phyloP scores from a whole-genome alignment of 2,329 filamentous ascomycete species.

The Epichloe gansuensis region DNA sequence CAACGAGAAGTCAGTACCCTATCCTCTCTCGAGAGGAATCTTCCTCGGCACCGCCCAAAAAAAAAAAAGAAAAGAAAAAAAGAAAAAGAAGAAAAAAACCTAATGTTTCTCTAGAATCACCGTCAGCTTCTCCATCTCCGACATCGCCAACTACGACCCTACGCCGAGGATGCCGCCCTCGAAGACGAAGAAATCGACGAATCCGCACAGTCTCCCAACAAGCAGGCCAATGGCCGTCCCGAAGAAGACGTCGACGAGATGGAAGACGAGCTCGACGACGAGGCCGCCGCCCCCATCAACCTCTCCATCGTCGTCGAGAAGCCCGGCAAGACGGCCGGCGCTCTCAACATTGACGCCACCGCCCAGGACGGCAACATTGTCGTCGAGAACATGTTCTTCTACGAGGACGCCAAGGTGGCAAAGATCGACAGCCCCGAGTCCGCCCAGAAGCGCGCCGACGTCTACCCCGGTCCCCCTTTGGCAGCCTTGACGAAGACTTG shows the following conservation, averaged over 20 bases:
- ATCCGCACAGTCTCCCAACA: constrained; percentile 38
- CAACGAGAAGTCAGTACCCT: constrained; percentile 63
- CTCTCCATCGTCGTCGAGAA: constrained; percentile 85
- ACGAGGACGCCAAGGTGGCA: constrained; percentile 64
- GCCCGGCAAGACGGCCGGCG: constrained; percentile 55
- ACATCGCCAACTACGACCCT: constrained; percentile 28
- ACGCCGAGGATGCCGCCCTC: constrained; percentile 24
- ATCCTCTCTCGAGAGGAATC: background rate
- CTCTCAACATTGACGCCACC: constrained; percentile 74
- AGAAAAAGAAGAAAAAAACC: background rate
- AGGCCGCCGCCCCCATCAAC: constrained; percentile 61
- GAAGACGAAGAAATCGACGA: constrained; percentile 29
- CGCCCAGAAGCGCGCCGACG: constrained; percentile 60
- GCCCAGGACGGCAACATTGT: constrained; percentile 78
- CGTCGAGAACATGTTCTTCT: constrained; percentile 86
- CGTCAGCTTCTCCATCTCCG: constrained; percentile 30
- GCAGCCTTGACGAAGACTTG: constrained; percentile 89
- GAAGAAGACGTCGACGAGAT: constrained; percentile 33
- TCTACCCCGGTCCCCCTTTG: constrained; percentile 91
- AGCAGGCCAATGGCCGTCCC: constrained; percentile 39
- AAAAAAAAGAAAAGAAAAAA: background rate
- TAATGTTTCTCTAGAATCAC: constrained; percentile 23
- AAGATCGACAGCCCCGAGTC: constrained; percentile 64
- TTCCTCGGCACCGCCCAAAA: background rate
- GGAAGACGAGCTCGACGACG: constrained; percentile 40